Conservation (phyloP, 2,329 filamentous ascomycete genomes). For the Curvularia sp. region DNA sequence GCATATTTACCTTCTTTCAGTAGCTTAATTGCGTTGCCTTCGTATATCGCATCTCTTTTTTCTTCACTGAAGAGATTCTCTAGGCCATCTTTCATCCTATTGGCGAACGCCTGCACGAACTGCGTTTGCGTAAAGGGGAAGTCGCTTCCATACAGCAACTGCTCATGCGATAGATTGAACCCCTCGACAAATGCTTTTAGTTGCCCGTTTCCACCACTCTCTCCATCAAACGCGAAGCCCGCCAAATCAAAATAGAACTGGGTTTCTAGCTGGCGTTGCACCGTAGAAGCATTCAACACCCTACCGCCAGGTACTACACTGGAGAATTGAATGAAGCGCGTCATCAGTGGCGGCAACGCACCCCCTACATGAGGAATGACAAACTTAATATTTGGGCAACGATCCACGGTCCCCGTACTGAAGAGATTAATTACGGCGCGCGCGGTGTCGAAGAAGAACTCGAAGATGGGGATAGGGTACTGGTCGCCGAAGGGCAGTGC, state of each 20-base stretch:
- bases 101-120: slow-evolving; percentile 49
- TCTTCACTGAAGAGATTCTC: slow-evolving; percentile 48
- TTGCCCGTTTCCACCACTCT: slow-evolving; percentile 52
- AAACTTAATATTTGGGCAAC: slow-evolving; percentile 57
- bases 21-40: slow-evolving; percentile 49
- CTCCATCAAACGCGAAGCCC: slow-evolving; percentile 56
- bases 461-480: slow-evolving; percentile 57
- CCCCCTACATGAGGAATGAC: slow-evolving; percentile 61
- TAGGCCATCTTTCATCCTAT: slow-evolving; percentile 54
- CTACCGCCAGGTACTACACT: slow-evolving; percentile 49
- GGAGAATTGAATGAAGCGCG: slow-evolving; percentile 54
- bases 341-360: slow-evolving; percentile 55
- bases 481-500: slow-evolving; percentile 49
- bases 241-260: slow-evolving; percentile 63
- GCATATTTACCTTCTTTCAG: slow-evolving; percentile 23
- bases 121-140: slow-evolving; percentile 58
- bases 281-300: slow-evolving; percentile 34
- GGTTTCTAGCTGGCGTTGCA: slow-evolving; percentile 43
- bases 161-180: slow-evolving; percentile 47
- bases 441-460: slow-evolving; percentile 64
- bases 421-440: slow-evolving; percentile 59
- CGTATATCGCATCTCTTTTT: slow-evolving; percentile 50
- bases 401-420: slow-evolving; percentile 55
- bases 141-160: slow-evolving; percentile 62
- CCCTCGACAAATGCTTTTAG: slow-evolving; percentile 58